phyloP scores from a whole-genome alignment of 176 grass and related monocot genomes.

The Aegilops sharonensis region DNA sequence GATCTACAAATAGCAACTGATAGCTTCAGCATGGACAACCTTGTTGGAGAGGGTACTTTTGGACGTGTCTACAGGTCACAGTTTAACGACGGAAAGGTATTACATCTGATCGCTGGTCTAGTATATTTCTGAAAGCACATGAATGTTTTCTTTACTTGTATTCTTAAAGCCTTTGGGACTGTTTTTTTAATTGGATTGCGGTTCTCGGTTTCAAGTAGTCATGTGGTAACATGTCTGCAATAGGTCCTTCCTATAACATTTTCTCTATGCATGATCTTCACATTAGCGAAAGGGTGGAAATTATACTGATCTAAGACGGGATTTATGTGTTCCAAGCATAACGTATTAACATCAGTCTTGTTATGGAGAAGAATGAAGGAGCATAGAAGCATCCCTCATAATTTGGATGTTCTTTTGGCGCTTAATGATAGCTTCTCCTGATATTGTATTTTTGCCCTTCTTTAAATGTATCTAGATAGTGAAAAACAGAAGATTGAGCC shows the following conservation, averaged over 20 bases:
- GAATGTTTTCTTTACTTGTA: constrained; percentile 1
- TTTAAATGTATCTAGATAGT: not conserved
- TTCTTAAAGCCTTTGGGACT: not conserved
- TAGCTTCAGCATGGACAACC: constrained; percentile 81
- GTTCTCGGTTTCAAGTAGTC: not conserved
- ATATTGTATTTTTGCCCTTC: not conserved
- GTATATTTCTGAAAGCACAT: constrained; percentile 10
- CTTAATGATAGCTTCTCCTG: constrained; percentile 5
- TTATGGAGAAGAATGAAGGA: not conserved
- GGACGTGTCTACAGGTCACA: constrained; percentile 89
- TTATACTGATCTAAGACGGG: not conserved
- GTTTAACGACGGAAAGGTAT: constrained; percentile 91
- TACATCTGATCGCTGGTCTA: not conserved
- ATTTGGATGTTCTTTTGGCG: not conserved
- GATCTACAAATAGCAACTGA: constrained; percentile 95
- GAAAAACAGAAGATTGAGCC: not conserved
- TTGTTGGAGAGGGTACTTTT: constrained; percentile 93
- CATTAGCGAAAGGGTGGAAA: not conserved
- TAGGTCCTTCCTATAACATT: not conserved
- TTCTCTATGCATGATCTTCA: not conserved
- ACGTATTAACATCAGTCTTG: constrained; percentile 12
- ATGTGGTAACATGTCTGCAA: not conserved
- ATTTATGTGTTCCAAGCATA: not conserved
- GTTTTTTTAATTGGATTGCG: not conserved
- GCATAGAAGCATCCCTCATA: not conserved